phyloP scores from a whole-genome alignment of 1,284 basidiomycete species.

The Microbotryum lychnidis-dioicae region DNA sequence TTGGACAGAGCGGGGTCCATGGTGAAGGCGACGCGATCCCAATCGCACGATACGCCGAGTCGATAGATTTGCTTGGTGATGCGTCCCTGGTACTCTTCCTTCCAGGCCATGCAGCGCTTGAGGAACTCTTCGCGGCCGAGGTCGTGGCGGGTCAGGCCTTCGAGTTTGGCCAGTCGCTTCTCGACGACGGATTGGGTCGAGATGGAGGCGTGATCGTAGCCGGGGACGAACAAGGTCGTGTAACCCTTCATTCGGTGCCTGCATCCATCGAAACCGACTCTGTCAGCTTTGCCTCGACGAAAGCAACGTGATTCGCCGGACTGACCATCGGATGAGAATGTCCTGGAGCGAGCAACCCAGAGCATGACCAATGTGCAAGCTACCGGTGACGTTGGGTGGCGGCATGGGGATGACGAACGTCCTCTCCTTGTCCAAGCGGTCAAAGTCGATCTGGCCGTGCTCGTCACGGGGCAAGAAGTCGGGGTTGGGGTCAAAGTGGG shows the following conservation, averaged over 20 bases:
- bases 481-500: constrained; percentile 33
- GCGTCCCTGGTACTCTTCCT: constrained; percentile 89
- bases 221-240: constrained; percentile 82
- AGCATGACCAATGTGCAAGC: constrained; percentile 92
- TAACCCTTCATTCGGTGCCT: constrained; percentile 96
- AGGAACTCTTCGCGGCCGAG: constrained; percentile 89
- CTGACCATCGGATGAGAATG: constrained; percentile 72
- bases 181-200: constrained; percentile 98
- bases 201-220: constrained; percentile 98
- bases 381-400: constrained; percentile 98
- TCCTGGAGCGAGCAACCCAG: constrained; percentile 92
- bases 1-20: constrained; percentile 81
- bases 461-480: constrained; percentile 41
- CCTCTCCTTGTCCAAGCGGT: constrained; percentile 27
- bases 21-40: constrained; percentile 88
- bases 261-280: neutral
- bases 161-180: constrained; percentile 75
- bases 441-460: constrained; percentile 47
- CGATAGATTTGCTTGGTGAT: constrained; percentile 86
- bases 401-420: constrained; percentile 84
- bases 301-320: constrained; percentile 12
- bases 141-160: constrained; percentile 81
- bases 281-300: neutral
- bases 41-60: constrained; percentile 90
- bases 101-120: constrained; percentile 91